Conservation (phyloP, 306 rosid species). For the Vigna hirtella region DNA sequence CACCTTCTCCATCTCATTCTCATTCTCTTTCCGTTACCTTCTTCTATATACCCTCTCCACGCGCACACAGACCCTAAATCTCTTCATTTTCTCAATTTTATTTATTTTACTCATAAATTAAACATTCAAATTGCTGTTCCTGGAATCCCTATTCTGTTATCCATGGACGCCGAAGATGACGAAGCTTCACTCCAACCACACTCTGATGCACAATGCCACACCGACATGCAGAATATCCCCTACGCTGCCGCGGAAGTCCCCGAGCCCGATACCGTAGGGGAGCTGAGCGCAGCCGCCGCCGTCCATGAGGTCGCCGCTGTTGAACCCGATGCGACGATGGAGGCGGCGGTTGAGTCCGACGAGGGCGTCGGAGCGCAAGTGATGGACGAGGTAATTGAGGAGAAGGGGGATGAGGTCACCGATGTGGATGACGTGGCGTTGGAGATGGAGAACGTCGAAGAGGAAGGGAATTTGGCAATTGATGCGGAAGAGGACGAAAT, state of each 20-base stretch:
- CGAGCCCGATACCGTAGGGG: not conserved
- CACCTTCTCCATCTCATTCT: not conserved
- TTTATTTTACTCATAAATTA: not conserved
- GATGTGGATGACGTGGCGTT: conserved; percentile 30
- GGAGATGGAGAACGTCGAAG: conserved; percentile 28
- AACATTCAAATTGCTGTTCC: not conserved
- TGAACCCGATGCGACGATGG: not conserved
- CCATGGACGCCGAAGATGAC: conserved; percentile 70
- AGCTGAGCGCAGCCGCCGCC: not conserved
- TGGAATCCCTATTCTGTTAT: conserved; percentile 38
- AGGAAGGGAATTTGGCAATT: conserved; percentile 14
- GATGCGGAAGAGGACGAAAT: conserved; percentile 32
- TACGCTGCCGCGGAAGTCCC: not conserved
- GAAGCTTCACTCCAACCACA: conserved; percentile 50
- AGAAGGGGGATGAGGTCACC: conserved; percentile 18
- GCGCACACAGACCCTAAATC: not conserved
- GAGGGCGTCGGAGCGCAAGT: conserved; percentile 33
- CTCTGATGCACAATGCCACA: conserved; percentile 48
- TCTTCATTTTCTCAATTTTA: not conserved
- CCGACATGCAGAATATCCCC: conserved; percentile 13
- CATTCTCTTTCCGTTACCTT: not conserved
- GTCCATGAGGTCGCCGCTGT: not conserved
- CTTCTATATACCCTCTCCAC: no score
- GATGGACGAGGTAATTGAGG: conserved; percentile 14
- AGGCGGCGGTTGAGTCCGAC: not conserved